Evolutionary conservation across 495 filamentous ascomycete species (phyloP).

Genomic region (Mycothermus thermophilus): DNA sequence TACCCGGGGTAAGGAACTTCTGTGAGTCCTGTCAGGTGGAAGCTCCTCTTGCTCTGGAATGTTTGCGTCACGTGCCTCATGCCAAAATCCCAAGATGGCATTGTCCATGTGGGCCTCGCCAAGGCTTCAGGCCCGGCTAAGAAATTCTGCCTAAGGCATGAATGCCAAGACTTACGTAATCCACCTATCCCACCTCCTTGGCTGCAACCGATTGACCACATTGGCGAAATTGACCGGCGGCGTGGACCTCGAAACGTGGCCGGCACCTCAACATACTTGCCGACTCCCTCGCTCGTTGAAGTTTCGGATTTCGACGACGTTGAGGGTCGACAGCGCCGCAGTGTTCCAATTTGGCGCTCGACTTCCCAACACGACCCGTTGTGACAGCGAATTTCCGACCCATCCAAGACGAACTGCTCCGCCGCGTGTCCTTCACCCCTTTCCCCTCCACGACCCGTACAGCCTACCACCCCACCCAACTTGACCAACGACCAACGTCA

Average conservation of each 20-base stretch:
- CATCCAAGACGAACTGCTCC: too few relatives aligned
- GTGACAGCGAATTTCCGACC: too few relatives aligned
- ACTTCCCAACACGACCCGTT: too few relatives aligned
- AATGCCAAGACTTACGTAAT: constrained; percentile 15
- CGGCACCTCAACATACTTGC: constrained; percentile 12
- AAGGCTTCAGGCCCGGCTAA: too few relatives aligned
- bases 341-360: too few relatives aligned
- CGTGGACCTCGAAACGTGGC: constrained; percentile 21
- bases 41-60: too few relatives aligned
- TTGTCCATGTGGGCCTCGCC: not conserved
- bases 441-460: not conserved
- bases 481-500: constrained; percentile 8
- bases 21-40: too few relatives aligned
- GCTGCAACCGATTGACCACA: constrained; percentile 20
- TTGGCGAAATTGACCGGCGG: constrained; percentile 20
- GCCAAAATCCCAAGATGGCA: too few relatives aligned
- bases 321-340: too few relatives aligned
- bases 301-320: too few relatives aligned
- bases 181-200: constrained; percentile 5
- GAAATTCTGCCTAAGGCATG: constrained; percentile 6
- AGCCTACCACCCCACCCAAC: constrained; percentile 14
- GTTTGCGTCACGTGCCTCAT: too few relatives aligned
- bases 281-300: constrained; percentile 3
- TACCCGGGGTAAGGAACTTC: too few relatives aligned
- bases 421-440: not conserved